phyloP scores from a whole-genome alignment of 2,329 filamentous ascomycete genomes.

The Tetracladium maxilliforme region DNA sequence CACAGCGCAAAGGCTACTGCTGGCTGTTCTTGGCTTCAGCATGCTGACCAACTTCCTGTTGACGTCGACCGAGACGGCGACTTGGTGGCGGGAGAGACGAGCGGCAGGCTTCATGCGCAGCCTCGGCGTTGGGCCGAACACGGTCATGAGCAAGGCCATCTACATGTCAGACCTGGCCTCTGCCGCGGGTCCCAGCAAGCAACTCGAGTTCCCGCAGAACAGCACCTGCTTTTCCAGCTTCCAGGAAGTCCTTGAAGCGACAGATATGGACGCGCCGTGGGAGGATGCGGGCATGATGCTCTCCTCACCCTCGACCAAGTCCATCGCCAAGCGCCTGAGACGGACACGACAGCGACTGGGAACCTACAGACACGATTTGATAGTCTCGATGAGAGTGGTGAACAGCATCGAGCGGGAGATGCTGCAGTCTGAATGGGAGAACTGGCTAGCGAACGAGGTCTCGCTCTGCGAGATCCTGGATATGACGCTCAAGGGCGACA shows the following conservation, averaged over 20 bases:
- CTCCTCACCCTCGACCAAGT: conserved; percentile 29
- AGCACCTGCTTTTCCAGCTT: background rate
- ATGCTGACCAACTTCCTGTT: conserved; percentile 59
- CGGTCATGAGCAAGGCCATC: conserved; percentile 71
- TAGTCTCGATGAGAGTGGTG: conserved; percentile 81
- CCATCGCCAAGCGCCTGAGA: conserved; percentile 49
- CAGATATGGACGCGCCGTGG: conserved; percentile 40
- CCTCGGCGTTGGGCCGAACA: conserved; percentile 66
- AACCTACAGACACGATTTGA: conserved; percentile 72
- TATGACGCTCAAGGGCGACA: conserved; percentile 23
- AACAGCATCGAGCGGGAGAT: conserved; percentile 83
- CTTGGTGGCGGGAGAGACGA: conserved; percentile 77
- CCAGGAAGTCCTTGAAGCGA: conserved; percentile 8
- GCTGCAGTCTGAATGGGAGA: conserved; percentile 79
- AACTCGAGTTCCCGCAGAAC: background rate
- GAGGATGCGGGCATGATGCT: conserved; percentile 34
- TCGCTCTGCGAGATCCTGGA: conserved; percentile 53
- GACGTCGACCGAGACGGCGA: conserved; percentile 55
- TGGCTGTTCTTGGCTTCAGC: conserved; percentile 55
- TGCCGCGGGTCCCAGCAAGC: conserved; percentile 17
- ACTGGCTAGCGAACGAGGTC: conserved; percentile 75
- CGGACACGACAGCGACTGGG: conserved; percentile 74
- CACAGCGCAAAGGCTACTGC: conserved; percentile 60
- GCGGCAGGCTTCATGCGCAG: conserved; percentile 69
- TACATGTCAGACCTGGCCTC: conserved; percentile 72